phyloP scores from a whole-genome alignment of 1,284 basidiomycete species.

The Hypsizygus ulmarius region DNA sequence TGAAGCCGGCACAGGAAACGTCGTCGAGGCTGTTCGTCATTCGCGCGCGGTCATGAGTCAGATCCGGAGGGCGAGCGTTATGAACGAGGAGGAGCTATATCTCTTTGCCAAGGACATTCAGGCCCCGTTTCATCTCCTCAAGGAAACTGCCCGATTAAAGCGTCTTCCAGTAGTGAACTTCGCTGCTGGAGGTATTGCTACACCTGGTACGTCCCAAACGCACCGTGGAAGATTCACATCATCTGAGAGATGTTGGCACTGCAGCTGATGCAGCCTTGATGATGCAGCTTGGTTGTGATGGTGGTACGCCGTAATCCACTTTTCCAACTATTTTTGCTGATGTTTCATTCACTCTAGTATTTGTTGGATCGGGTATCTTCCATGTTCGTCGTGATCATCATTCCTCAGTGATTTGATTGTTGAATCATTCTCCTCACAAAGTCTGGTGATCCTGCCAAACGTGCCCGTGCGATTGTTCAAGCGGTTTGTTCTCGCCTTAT shows the following conservation, averaged over 20 bases:
- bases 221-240: not conserved
- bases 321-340: conserved; percentile 14
- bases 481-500: conserved; percentile 52
- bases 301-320: conserved; percentile 56
- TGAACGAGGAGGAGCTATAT: conserved; percentile 96
- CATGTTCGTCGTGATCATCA: conserved; percentile 51
- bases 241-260: conserved; percentile 9
- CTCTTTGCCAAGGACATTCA: conserved; percentile 91
- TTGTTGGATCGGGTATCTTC: conserved; percentile 95
- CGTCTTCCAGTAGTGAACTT: conserved; percentile 93
- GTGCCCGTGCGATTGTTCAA: conserved; percentile 96
- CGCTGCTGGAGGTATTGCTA: conserved; percentile 96
- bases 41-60: conserved; percentile 81
- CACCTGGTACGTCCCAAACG: conserved; percentile 65
- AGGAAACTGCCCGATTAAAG: conserved; percentile 94
- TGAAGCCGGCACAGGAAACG: conserved; percentile 96
- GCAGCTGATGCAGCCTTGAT: conserved; percentile 94
- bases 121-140: conserved; percentile 96
- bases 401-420: conserved; percentile 4
- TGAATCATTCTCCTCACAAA: conserved; percentile 26
- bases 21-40: conserved; percentile 96
- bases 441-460: conserved; percentile 93
- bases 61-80: conserved; percentile 82
- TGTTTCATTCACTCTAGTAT: conserved; percentile 48
- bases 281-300: conserved; percentile 99